Conservation (phyloP, 2,329 filamentous ascomycete species). For the Apiospora kogelbergensis region DNA sequence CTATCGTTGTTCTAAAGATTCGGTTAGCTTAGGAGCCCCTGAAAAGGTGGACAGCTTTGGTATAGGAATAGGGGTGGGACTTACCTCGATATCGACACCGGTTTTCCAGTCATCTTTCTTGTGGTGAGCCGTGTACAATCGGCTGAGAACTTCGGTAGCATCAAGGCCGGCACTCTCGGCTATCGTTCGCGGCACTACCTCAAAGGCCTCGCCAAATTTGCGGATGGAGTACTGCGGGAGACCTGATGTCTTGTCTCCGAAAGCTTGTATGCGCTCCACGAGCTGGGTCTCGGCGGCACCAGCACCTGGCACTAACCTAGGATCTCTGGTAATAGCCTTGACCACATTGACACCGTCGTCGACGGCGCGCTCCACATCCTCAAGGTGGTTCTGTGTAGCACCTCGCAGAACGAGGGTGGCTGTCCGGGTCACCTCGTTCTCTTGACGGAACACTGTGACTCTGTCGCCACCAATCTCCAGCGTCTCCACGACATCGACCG, state of each 20-base stretch:
- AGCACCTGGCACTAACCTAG: slow-evolving; percentile 87
- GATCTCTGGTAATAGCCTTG: slow-evolving; percentile 94
- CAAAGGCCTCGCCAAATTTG: slow-evolving; percentile 96
- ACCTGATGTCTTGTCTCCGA: slow-evolving; percentile 89
- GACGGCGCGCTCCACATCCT: slow-evolving; percentile 94
- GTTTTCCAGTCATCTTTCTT: slow-evolving; percentile 83
- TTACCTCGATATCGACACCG: slow-evolving; percentile 89
- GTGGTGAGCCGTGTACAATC: slow-evolving; percentile 90
- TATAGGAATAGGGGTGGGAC: slow-evolving; percentile 17
- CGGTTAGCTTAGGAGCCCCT: slow-evolving; percentile 19
- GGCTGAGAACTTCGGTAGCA: slow-evolving; percentile 92
- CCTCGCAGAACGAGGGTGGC: slow-evolving; percentile 92
- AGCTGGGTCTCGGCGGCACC: slow-evolving; percentile 94
- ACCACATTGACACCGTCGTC: slow-evolving; percentile 98
- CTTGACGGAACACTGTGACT: slow-evolving; percentile 97
- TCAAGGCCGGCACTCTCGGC: slow-evolving; percentile 95
- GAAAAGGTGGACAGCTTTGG: background rate
- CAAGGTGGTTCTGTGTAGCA: slow-evolving; percentile 96
- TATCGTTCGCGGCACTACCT: slow-evolving; percentile 90
- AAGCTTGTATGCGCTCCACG: slow-evolving; percentile 85
- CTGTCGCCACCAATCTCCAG: slow-evolving; percentile 96
- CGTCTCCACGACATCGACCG: slow-evolving; percentile 91
- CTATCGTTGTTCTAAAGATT: slow-evolving; percentile 66
- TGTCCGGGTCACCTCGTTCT: slow-evolving; percentile 87
- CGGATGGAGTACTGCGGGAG: slow-evolving; percentile 95